These are phyloP conservation scores for Colletotrichum sp. DNA, from an alignment of 2,329 filamentous ascomycete species.

Conservation along the genomic window DNA sequence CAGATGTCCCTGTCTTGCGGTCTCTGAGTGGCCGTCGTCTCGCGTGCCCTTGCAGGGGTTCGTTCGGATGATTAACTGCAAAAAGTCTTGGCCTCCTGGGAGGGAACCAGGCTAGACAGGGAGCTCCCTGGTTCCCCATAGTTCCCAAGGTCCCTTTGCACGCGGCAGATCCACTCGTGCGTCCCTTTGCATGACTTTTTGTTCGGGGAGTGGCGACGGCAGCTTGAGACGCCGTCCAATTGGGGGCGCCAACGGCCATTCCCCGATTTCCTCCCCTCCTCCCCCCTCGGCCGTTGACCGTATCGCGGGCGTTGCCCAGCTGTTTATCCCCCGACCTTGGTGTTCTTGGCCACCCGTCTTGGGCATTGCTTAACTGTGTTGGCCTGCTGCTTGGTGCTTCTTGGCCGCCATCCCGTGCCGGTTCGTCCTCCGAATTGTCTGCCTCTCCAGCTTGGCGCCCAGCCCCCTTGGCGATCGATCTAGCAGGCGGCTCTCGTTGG, in stretches of 20 bases:
- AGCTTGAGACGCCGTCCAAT: not conserved
- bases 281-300: not conserved
- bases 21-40: not conserved
- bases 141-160: conserved; percentile 17
- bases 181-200: conserved; percentile 2
- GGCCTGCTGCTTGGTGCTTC: not conserved
- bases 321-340: conserved; percentile 8
- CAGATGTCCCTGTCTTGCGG: not conserved
- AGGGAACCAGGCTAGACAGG: conserved; percentile 6
- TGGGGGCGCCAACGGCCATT: not conserved
- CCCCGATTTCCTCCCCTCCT: not conserved
- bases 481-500: not conserved
- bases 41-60: conserved; percentile 3
- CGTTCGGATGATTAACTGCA: not conserved
- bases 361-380: conserved; percentile 1
- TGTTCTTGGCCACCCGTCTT: conserved; percentile 12
- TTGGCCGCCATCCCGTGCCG: conserved; percentile 2
- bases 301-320: not conserved
- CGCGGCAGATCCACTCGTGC: conserved; percentile 1
- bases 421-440: not conserved
- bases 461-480: conserved; percentile 17
- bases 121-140: not conserved
- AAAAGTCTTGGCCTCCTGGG: not conserved
- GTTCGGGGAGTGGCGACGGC: not conserved
- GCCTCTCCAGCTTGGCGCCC: conserved; percentile 4